Conservation (phyloP, 2,329 filamentous ascomycete genomes). For the Colletotrichum tropicale region DNA sequence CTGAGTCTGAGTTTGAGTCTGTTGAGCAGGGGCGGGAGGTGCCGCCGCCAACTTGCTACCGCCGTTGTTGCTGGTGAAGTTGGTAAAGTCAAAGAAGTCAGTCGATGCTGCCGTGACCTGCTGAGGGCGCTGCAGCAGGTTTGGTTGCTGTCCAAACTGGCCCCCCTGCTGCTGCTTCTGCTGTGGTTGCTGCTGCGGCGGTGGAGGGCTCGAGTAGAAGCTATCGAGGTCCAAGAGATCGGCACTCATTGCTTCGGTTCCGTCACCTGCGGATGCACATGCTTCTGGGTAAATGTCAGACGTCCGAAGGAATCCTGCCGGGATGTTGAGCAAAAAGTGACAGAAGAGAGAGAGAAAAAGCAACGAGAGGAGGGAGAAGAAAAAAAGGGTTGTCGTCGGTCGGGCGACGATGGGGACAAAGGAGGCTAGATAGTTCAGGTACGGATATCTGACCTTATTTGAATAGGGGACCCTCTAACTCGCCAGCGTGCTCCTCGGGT, state of each 20-base stretch:
- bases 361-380: neutral
- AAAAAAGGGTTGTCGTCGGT: neutral
- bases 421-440: neutral
- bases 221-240: conserved; percentile 69
- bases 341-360: neutral
- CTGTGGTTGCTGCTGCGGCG: conserved; percentile 24
- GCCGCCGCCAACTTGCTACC: neutral
- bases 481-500: neutral
- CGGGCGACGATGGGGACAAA: conserved; percentile 11
- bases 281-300: neutral
- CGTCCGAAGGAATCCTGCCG: neutral
- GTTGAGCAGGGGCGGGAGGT: neutral
- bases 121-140: conserved; percentile 18
- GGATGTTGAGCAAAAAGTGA: neutral
- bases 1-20: conserved; percentile 20
- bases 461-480: conserved; percentile 12
- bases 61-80: conserved; percentile 19
- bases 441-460: conserved; percentile 3
- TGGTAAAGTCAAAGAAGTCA: conserved; percentile 30
- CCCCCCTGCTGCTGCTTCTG: conserved; percentile 18
- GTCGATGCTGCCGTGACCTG: conserved; percentile 24
- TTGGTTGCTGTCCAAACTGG: conserved; percentile 18
- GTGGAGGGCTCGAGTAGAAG: conserved; percentile 42
- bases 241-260: conserved; percentile 58
- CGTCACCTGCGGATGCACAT: conserved; percentile 9